Conservation (phyloP, 306 rosid genomes). For the Arachis stenosperma region DNA sequence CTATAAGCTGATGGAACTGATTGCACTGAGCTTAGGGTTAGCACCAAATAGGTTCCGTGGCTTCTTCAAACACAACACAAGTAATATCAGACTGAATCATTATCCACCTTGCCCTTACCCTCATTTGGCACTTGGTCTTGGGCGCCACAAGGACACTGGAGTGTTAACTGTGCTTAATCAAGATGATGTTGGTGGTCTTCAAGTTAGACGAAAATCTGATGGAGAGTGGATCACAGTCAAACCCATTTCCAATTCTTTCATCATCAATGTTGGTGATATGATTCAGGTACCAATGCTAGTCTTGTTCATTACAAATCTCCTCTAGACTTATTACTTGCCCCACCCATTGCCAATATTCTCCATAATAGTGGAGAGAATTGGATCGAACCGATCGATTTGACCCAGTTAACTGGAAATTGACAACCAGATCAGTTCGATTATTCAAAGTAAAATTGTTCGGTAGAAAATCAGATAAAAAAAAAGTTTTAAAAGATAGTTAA, state of each 20-base stretch:
- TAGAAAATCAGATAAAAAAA: too few relatives aligned
- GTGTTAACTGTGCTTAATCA: constrained; percentile 77
- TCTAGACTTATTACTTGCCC: too few relatives aligned
- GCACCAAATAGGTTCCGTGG: constrained; percentile 48
- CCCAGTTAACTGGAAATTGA: too few relatives aligned
- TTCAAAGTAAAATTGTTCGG: too few relatives aligned
- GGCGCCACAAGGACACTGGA: constrained; percentile 83
- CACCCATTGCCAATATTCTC: too few relatives aligned
- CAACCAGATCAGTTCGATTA: too few relatives aligned
- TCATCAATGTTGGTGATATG: constrained; percentile 75
- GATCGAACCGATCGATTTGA: too few relatives aligned
- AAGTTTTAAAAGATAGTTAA: too few relatives aligned
- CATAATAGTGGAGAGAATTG: too few relatives aligned
- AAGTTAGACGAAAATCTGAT: constrained; percentile 66
- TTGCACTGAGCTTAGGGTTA: constrained; percentile 64
- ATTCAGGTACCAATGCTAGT: constrained; percentile 55
- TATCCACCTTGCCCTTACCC: constrained; percentile 84
- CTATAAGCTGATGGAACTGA: constrained; percentile 57
- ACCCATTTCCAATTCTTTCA: constrained; percentile 63
- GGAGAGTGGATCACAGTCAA: constrained; percentile 73
- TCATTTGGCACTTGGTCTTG: constrained; percentile 77
- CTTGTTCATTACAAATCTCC: neutral
- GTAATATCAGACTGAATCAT: constrained; percentile 59
- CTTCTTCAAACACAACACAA: constrained; percentile 61
- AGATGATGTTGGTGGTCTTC: constrained; percentile 73